phyloP scores from a whole-genome alignment of 1,139 yeast species.

The Citeromyces hawaiiensis region DNA sequence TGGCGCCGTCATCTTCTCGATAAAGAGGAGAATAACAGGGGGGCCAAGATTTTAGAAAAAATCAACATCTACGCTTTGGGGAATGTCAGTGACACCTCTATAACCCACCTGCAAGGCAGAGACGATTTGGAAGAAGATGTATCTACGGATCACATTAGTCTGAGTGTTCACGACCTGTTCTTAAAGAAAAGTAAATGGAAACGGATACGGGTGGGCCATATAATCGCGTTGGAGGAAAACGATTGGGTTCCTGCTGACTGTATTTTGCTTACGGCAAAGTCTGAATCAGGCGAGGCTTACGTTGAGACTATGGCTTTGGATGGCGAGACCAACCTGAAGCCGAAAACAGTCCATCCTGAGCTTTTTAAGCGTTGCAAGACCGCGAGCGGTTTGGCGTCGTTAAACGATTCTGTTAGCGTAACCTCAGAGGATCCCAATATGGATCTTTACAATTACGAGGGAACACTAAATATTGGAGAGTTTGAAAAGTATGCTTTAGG shows the following conservation, averaged over 20 bases:
- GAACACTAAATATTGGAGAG: slow-evolving; percentile 29
- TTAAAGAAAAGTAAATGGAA: slow-evolving; percentile 43
- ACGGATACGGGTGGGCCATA: slow-evolving; percentile 72
- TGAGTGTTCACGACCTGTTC: background rate
- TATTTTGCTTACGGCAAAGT: slow-evolving; percentile 52
- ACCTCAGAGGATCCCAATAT: slow-evolving; percentile 84
- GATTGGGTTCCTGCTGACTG: slow-evolving; percentile 95
- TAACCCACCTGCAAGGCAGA: slow-evolving; percentile 11
- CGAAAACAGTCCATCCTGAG: slow-evolving; percentile 55
- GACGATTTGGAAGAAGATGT: slow-evolving; percentile 3
- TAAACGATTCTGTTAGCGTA: slow-evolving; percentile 37
- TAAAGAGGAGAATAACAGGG: slow-evolving; percentile 66
- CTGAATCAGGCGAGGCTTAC: slow-evolving; percentile 59
- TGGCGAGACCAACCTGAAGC: slow-evolving; percentile 88
- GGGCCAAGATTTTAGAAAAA: slow-evolving; percentile 27
- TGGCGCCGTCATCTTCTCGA: slow-evolving; percentile 80
- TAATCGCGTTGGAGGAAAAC: slow-evolving; percentile 57
- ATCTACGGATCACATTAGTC: background rate
- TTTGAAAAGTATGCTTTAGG: slow-evolving; percentile 43
- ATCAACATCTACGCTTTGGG: slow-evolving; percentile 8
- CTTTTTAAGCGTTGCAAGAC: slow-evolving; percentile 33
- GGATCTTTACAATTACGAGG: slow-evolving; percentile 88
- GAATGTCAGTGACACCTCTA: slow-evolving; percentile 7
- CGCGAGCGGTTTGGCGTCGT: slow-evolving; percentile 23
- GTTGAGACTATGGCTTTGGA: slow-evolving; percentile 96